Evolutionary conservation across 1,139 yeast genomes (phyloP).

Genomic region (Candida tetrigidarum): DNA sequence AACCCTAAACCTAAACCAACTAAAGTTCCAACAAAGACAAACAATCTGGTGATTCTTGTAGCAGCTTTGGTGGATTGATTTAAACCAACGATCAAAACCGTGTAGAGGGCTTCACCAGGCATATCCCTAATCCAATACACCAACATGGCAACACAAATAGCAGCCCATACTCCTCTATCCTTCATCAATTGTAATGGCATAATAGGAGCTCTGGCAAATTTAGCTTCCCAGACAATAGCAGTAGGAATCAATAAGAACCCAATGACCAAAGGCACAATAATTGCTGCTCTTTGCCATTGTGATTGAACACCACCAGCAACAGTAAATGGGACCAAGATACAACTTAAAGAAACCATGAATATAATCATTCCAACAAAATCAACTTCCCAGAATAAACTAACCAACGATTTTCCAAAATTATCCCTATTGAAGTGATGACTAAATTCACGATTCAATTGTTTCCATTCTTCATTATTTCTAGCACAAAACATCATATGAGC

Average conservation of each 20-base stretch:
- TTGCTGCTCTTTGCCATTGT: slow-evolving; percentile 54
- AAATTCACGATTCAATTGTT: slow-evolving; percentile 26
- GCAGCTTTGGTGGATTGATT: slow-evolving; percentile 62
- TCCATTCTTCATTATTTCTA: slow-evolving; percentile 51
- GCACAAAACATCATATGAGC: slow-evolving; percentile 61
- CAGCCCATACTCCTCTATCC: slow-evolving; percentile 65
- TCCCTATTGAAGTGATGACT: slow-evolving; percentile 15
- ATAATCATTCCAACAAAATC: slow-evolving; percentile 59
- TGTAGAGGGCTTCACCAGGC: slow-evolving; percentile 71
- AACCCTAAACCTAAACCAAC: slow-evolving; percentile 65
- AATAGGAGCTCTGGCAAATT: slow-evolving; percentile 57
- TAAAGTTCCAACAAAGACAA: slow-evolving; percentile 67
- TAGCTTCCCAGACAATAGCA: slow-evolving; percentile 58
- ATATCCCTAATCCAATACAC: slow-evolving; percentile 65
- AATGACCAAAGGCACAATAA: slow-evolving; percentile 66
- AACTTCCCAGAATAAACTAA: slow-evolving; percentile 48
- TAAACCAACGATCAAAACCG: slow-evolving; percentile 66
- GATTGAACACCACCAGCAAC: slow-evolving; percentile 59
- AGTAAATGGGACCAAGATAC: slow-evolving; percentile 55
- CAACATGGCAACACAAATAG: slow-evolving; percentile 54
- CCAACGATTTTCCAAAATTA: slow-evolving; percentile 24
- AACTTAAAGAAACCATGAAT: slow-evolving; percentile 54
- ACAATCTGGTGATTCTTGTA: slow-evolving; percentile 63
- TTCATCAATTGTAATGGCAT: slow-evolving; percentile 58
- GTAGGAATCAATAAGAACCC: slow-evolving; percentile 62